Conservation (phyloP, 2,329 filamentous ascomycete genomes). For the Aspergillus cejpii region DNA sequence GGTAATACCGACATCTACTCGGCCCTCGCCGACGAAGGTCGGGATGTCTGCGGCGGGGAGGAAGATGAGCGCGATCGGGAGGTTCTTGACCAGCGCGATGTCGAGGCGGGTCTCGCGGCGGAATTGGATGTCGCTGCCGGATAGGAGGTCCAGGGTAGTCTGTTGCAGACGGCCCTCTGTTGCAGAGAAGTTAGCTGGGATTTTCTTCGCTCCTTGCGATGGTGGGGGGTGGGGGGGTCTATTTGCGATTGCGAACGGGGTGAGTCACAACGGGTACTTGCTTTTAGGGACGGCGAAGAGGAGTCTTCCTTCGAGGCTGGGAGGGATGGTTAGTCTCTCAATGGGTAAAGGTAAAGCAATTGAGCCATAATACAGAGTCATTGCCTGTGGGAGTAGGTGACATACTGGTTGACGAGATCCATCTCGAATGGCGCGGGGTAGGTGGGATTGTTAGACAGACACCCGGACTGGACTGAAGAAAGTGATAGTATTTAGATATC, state of each 20-base stretch:
- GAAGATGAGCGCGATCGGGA: conserved; percentile 91
- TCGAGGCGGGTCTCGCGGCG: conserved; percentile 89
- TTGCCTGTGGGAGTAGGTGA: conserved; percentile 14
- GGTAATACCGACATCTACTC: conserved; percentile 89
- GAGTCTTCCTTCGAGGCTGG: conserved; percentile 81
- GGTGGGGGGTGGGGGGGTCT: neutral
- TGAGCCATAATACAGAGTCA: neutral
- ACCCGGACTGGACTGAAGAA: neutral
- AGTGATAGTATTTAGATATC: neutral
- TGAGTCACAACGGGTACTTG: conserved; percentile 47
- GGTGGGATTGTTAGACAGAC: conserved; percentile 3
- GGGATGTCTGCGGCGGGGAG: conserved; percentile 95
- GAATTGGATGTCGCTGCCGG: conserved; percentile 95
- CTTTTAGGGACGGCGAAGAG: conserved; percentile 98
- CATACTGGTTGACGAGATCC: conserved; percentile 59
- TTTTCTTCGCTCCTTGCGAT: conserved; percentile 1
- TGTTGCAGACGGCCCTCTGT: conserved; percentile 88
- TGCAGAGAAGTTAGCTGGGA: conserved; percentile 7
- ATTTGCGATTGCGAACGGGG: conserved; percentile 3
- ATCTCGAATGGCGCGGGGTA: conserved; percentile 36
- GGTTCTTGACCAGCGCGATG: conserved; percentile 95
- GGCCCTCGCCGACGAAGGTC: conserved; percentile 91
- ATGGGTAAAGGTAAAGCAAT: conserved; percentile 1
- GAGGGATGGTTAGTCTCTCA: conserved; percentile 27
- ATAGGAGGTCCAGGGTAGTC: conserved; percentile 79